Evolutionary conservation across 2,329 filamentous ascomycete species (phyloP).

Genomic region (Paracoccidioides brasiliensis): DNA sequence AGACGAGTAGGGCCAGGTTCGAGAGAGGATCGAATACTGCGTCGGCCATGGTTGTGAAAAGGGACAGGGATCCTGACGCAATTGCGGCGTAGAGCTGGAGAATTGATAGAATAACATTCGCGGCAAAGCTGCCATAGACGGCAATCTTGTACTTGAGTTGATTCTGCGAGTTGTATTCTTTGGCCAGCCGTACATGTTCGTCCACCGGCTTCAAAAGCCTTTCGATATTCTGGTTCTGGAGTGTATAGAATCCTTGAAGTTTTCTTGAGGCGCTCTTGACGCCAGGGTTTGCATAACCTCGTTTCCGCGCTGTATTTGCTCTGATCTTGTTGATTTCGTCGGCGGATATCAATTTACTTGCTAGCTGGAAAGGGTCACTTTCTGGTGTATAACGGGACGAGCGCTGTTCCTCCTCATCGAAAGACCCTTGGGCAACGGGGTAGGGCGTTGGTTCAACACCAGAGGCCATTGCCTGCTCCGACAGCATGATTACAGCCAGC

Average conservation of each 20-base stretch:
- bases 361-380: conserved; percentile 71
- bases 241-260: conserved; percentile 71
- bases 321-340: conserved; percentile 60
- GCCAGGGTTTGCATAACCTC: conserved; percentile 28
- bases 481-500: conserved; percentile 12
- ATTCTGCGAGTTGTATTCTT: conserved; percentile 67
- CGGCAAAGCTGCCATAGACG: conserved; percentile 55
- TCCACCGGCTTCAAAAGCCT: conserved; percentile 84
- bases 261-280: conserved; percentile 32
- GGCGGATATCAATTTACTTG: conserved; percentile 61
- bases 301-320: conserved; percentile 68
- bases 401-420: conserved; percentile 34
- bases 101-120: conserved; percentile 64
- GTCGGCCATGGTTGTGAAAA: conserved; percentile 97
- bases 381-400: conserved; percentile 46
- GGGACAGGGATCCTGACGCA: conserved; percentile 75
- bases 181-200: conserved; percentile 72
- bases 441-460: conserved; percentile 26
- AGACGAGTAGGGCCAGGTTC: conserved; percentile 76
- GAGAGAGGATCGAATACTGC: conserved; percentile 85
- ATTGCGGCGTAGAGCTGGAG: conserved; percentile 84
- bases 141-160: conserved; percentile 53
- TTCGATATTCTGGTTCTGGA: conserved; percentile 88
- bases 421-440: conserved; percentile 11
- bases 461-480: conserved; percentile 26